phyloP scores from a whole-genome alignment of 306 rosid species.

The Vicia faba region DNA sequence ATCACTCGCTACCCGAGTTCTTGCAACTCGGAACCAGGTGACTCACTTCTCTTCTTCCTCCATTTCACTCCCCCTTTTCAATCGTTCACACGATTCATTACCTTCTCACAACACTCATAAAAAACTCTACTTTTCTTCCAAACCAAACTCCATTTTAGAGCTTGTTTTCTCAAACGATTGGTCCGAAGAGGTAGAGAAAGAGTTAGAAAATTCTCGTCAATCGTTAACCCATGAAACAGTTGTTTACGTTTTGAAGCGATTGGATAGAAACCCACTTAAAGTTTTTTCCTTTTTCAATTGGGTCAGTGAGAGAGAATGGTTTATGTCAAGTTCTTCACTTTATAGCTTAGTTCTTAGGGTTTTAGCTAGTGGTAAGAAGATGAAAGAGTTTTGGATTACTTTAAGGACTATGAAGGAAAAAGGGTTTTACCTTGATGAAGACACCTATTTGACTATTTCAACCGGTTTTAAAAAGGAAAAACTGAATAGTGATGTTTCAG shows the following conservation, averaged over 20 bases:
- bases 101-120: slow-evolving; percentile 40
- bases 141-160: slow-evolving; percentile 56
- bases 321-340: slow-evolving; percentile 57
- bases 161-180: slow-evolving; percentile 58
- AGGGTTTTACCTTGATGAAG: slow-evolving; percentile 71
- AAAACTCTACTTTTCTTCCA: slow-evolving; percentile 54
- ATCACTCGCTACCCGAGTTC: slow-evolving; percentile 38
- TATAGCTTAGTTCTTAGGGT: slow-evolving; percentile 67
- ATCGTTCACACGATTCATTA: slow-evolving; percentile 29
- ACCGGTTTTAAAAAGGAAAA: slow-evolving; percentile 47
- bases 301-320: slow-evolving; percentile 57
- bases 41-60: slow-evolving; percentile 43
- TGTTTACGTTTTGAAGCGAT: slow-evolving; percentile 63
- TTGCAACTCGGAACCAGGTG: slow-evolving; percentile 52
- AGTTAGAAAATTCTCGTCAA: slow-evolving; percentile 48
- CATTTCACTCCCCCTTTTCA: slow-evolving; percentile 35
- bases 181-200: slow-evolving; percentile 64
- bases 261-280: slow-evolving; percentile 58
- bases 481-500: slow-evolving; percentile 51
- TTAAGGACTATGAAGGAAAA: slow-evolving; percentile 63
- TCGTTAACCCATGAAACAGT: slow-evolving; percentile 64
- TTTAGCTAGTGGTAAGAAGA: slow-evolving; percentile 47
- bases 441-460: slow-evolving; percentile 48
- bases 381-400: slow-evolving; percentile 68
- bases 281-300: slow-evolving; percentile 68